Evolutionary conservation across 2,329 filamentous ascomycete species (phyloP).

Genomic region (Fusarium pseudocircinatum): DNA sequence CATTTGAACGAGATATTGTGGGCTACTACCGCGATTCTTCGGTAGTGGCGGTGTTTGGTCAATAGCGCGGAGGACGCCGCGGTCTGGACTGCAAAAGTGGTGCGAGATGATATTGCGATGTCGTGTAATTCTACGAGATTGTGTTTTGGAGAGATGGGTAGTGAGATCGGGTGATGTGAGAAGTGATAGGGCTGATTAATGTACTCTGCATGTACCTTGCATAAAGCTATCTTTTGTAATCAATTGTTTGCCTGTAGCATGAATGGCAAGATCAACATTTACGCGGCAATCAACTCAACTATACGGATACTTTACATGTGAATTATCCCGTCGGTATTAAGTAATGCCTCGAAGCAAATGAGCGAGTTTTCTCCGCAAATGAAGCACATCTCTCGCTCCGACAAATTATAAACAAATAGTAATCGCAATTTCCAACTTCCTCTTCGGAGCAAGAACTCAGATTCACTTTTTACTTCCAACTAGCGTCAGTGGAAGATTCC

Average conservation of each 20-base stretch:
- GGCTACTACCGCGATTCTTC: neutral
- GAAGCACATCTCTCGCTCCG: neutral
- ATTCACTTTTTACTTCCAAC: neutral
- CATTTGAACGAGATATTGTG: neutral
- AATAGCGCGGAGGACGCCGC: neutral
- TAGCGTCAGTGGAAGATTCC: neutral
- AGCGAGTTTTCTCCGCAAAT: neutral
- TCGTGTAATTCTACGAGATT: neutral
- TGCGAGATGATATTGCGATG: neutral
- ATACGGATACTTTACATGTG: too few species aligned
- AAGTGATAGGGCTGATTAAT: constrained; percentile 9
- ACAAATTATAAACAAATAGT: neutral
- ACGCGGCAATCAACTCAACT: too few species aligned
- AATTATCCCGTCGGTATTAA: too few species aligned
- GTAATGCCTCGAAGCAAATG: neutral
- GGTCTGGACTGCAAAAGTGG: neutral
- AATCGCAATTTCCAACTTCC: neutral
- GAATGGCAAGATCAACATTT: too few species aligned
- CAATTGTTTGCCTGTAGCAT: too few species aligned
- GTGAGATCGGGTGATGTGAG: neutral
- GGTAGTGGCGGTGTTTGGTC: neutral
- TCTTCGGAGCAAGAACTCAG: neutral
- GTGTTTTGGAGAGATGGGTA: neutral
- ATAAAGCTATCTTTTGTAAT: neutral
- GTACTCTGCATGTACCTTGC: neutral